Base-by-base conservation (phyloP, 1,139 yeast genomes). In the Yamadazyma friedrichii region DNA sequence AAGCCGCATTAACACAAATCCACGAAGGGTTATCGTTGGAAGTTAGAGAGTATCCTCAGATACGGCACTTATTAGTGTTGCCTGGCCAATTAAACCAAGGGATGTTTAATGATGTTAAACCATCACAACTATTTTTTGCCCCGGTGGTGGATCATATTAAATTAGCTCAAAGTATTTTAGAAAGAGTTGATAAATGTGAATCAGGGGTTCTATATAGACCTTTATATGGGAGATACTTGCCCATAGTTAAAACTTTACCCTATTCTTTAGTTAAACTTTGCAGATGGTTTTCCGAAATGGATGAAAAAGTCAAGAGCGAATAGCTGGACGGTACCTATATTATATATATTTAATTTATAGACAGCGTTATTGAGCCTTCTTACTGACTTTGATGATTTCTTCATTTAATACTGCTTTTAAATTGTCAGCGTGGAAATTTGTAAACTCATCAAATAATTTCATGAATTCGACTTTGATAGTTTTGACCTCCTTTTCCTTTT, bases 51-150 rank as follows among this genome's bases (percentile, higher is more conserved):
- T 48, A 49, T 9, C 52, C 54, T 1, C 46, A 63, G 27, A 60
- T 77, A 3, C 54, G 79, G 13, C 58, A 76, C 11, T 62, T 82
- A 13, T 58, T 83, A 11, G 81, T 82, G 1, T 54, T 76, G 1
- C 84, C 91, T 0, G 94, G 94, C 0, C 94, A 85, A 54, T 56
- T 85, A 35, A 70, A 78, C 42, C 76, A 88, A 0, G 56, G 56
- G 2, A 77, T 85, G 86, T 85, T 85, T 53, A 55, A 57, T 6
- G 87, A 84, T 48, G 80, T 84, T 6, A 58, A 59, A 1, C 82
- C 85, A 1, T 76, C 82, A n/a, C 67, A 69, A 38, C 62, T 64
- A 40, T 82, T 82, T 49, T 60, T 84, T 42, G 91, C 93, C 0
- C 94, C 95, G 0, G 51, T 83, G 2, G 70, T 84, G 0, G 61